Conservation (phyloP, 2,329 filamentous ascomycete genomes). For the Ophiostoma tasmaniense region DNA sequence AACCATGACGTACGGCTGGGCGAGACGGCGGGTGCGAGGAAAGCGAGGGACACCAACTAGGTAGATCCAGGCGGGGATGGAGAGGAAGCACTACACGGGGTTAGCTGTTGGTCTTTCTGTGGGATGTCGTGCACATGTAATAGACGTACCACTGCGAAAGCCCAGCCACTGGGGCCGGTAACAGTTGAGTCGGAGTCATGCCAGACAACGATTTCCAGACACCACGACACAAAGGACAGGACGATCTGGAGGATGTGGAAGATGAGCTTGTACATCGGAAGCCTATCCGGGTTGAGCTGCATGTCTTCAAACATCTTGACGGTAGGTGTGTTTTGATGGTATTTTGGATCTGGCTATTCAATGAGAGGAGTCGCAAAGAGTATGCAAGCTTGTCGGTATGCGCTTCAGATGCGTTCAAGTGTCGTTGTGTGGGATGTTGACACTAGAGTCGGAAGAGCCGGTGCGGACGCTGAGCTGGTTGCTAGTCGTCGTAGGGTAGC, state of each 20-base stretch:
- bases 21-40: constrained; percentile 51
- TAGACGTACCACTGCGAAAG: constrained; percentile 51
- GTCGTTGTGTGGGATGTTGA: neutral
- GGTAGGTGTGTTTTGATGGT: neutral
- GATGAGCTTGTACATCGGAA: constrained; percentile 49
- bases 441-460: neutral
- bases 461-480: neutral
- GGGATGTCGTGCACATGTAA: neutral
- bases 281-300: constrained; percentile 45
- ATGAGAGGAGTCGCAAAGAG: neutral
- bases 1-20: constrained; percentile 54
- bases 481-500: neutral
- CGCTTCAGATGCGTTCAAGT: neutral
- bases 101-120: constrained; percentile 1
- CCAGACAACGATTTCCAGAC: constrained; percentile 53
- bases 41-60: constrained; percentile 57
- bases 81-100: constrained; percentile 50
- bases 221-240: constrained; percentile 47
- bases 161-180: constrained; percentile 53
- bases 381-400: neutral
- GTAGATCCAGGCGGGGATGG: constrained; percentile 56
- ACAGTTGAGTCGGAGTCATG: constrained; percentile 39
- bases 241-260: constrained; percentile 49
- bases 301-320: constrained; percentile 37
- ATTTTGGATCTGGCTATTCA: neutral